A percentile compares a stretch with the other conserved stretches of the same genome.
Conservation (phyloP, 768 basidiomycete species). For the Lactifluus echinatus region DNA sequence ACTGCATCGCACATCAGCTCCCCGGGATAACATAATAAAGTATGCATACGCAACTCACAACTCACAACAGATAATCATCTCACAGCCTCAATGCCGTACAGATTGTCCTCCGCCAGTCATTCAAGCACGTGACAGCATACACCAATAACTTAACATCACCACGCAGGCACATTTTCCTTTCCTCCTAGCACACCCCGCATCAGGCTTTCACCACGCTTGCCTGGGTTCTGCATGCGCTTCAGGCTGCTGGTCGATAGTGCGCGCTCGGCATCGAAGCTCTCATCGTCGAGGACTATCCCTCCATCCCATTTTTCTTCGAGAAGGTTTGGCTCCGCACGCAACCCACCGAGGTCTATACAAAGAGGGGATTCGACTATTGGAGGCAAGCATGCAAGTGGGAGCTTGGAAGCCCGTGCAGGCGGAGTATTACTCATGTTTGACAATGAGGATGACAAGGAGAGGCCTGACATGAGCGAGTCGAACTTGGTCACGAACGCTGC, state of each 20-base stretch:
- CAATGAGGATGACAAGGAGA: conserved; percentile 2
- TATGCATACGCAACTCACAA: background rate
- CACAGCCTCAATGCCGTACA: background rate
- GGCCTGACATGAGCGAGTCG: conserved; percentile 55
- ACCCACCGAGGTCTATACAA: conserved; percentile 32
- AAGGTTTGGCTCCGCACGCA: conserved; percentile 27
- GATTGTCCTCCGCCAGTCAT: background rate
- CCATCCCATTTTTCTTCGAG: conserved; percentile 31
- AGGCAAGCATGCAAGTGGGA: conserved; percentile 20
- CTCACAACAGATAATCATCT: background rate
- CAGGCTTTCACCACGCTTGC: conserved; percentile 29
- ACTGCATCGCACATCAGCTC: conserved; percentile 4
- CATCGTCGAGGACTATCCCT: conserved; percentile 21
- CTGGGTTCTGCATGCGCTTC: conserved; percentile 22
- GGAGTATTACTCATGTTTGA: conserved; percentile 4
- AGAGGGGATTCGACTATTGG: conserved; percentile 42
- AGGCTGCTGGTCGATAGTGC: conserved; percentile 19
- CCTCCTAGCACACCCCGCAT: conserved; percentile 36
- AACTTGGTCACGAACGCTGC: conserved; percentile 77
- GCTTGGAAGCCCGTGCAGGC: conserved; percentile 26
- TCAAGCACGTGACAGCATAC: background rate
- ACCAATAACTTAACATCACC: background rate
- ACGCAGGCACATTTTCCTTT: conserved; percentile 40
- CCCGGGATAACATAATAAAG: background rate
- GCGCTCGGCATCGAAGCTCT: conserved; percentile 28